Evolutionary conservation across 306 rosid species (phyloP), one percentile per base, ranked within the genome.

Genomic region (Pachyrhizus erosus): DNA sequence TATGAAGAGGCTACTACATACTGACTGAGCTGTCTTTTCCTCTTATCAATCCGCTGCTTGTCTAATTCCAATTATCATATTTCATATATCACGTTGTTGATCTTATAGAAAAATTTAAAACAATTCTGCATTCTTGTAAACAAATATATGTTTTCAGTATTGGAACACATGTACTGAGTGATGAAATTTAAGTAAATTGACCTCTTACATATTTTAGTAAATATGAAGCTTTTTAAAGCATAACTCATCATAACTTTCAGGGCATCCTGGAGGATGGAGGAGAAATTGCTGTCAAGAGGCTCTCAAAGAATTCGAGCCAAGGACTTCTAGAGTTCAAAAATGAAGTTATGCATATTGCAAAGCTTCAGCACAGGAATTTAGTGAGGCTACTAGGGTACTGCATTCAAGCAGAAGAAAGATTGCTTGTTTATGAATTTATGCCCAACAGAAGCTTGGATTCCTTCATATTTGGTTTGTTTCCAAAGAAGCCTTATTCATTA

Each of bases 251-350:
- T n/a, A 43, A 33, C 20, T 75, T 82, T 18, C 33, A 87, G 89
- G 91, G 93, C n/a, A 73, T 18, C 54, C 75, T 87, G 1, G 49
- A 20, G 69, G 85, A 87, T 79, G 89, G 89, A 18, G 74, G 77
- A 84, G 91, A 87, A 60, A 81, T 89, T 26, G 91, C 92, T 1
- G 88, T 86, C 49, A 89, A 89, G 78, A 84, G 91, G 78, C 92
- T 89, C 55, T 87, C 88, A 7, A 33, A 7, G 37, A 80, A 69
- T 75, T 87, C 92, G 1, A 83, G 85, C 17, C 92, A 89, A 84
- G 91, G 91, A 57, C 1, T 61, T 9, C 80, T 40, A 2, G 89
- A 89, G 80, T 87, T 89, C 79, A 87, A 85, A 81, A 89, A 85
- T 57, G 89, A 89, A 74, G 90, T 89, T 3, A 66, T 57, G 20